Base-by-base conservation (phyloP, 1,139 yeast genomes). In the Pichia sp. region DNA sequence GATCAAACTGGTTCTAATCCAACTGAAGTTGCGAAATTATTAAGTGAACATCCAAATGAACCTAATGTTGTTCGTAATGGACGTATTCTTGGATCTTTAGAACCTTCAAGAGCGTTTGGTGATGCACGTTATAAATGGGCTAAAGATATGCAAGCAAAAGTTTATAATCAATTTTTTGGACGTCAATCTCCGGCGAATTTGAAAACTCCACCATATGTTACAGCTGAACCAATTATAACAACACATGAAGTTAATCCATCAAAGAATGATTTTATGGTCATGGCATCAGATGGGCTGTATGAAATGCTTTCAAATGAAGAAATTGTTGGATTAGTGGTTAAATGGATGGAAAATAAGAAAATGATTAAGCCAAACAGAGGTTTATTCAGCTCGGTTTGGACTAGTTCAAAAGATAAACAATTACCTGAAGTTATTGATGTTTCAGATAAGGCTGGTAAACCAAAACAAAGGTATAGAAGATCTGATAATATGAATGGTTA, bases 31-130 rank as follows among this genome's bases (percentile, higher is more conserved):
- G 84, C 81, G 25, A 76, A 97, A 52, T 78, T 92, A 46, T 76
- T 82, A 38, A 70, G 79, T 40, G 97, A 90, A 64, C 98, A 92
- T 64, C 98, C 98, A 1, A 82, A 82, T 50, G 97, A 92, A 64
- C 82, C 87, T 28, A 78, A 79, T 47, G 92, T 83, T 32, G 80
- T 90, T 26, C 76, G 87, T 56, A 80, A 87, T 51, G 98, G 98
- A 4, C 76, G 98, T 55, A 86, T 94, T 5, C 73, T 92, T 55
- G 99, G 99, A 0, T 79, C 90, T n/a, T 73, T 92, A 52, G 98
- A 94, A 64, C 98, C 99, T 5, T 80, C 96, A 0, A 74, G 98
- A 57, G 96, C 97, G 1, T 94, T 92, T 70, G 98, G 99, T 40
- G 99, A 92, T 65, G 95, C 96, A 51, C 76, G 96, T 52, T 92